Evolutionary conservation across 169 alveolate genomes (phyloP).

Genomic region (Perkinsus olseni): DNA sequence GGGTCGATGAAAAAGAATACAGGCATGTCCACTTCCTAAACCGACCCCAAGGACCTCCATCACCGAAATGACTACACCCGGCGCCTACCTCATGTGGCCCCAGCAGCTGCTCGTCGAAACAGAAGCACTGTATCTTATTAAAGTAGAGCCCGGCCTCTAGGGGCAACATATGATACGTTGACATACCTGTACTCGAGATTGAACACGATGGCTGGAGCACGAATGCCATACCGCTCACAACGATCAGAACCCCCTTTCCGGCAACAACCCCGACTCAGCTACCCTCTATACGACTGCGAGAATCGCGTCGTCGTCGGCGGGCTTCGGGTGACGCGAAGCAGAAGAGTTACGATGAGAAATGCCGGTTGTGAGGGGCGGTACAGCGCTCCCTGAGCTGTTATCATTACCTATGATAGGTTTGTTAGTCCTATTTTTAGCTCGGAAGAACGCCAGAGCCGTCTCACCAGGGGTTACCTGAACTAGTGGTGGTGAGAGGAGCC

Average conservation of each 20-base stretch:
- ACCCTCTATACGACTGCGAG: too few relatives aligned
- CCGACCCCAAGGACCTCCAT: too few relatives aligned
- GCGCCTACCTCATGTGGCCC: conserved; percentile 58
- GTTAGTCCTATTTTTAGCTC: conserved; percentile 56
- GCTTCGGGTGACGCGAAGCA: too few relatives aligned
- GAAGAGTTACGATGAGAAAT: background rate
- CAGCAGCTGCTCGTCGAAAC: conserved; percentile 86
- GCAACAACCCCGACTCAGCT: too few relatives aligned
- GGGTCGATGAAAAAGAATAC: conserved; percentile 86
- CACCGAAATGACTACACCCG: background rate
- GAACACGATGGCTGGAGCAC: background rate
- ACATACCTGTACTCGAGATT: conserved; percentile 48
- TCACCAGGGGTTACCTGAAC: conserved; percentile 66
- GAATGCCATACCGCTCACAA: too few relatives aligned
- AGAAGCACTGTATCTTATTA: conserved; percentile 88
- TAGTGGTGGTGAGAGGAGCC: too few relatives aligned
- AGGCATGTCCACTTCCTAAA: conserved; percentile 86
- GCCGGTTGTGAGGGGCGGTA: background rate
- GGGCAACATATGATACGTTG: conserved; percentile 81
- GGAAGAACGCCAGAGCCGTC: conserved; percentile 75
- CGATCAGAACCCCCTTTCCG: too few relatives aligned
- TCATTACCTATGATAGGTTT: conserved; percentile 54
- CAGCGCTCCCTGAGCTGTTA: background rate
- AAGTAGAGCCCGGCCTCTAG: conserved; percentile 84
- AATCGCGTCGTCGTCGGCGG: too few relatives aligned